Base-by-base conservation (phyloP, 768 basidiomycete genomes). In the Lactarius psammicola region DNA sequence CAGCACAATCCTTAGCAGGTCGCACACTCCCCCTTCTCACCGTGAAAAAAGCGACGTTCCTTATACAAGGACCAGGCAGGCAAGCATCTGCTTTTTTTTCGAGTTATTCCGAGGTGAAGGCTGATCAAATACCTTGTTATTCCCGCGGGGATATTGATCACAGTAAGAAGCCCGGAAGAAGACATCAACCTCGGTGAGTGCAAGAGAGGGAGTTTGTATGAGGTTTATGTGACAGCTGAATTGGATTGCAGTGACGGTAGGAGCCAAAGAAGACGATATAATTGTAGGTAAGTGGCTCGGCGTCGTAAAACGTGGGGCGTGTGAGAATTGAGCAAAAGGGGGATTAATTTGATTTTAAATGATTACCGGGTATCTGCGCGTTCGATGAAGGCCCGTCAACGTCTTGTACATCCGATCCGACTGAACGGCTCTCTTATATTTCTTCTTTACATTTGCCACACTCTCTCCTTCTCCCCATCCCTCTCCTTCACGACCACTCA, bases 221-320 rank as follows among this genome's bases (percentile, higher is more conserved):
- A 13, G 5, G 30, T 2, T 20, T 17, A 33, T 4, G 31, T 54
- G n/a, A 17, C 34, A 49, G 17, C 56, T 62, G 26, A 51, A 51
- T 51, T 26, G 49, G 9, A 26, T 36, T 55, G 49, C 20, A 44
- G 30, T 31, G 65, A 56, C 36, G 62, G 55, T 36, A 57, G 56
- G 56, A 62, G 34, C 53, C 11, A 49, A 66, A 51, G 30, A 59
- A 30, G 51, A 26, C 28, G 44, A 55, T 28, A 40, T 46, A 64
- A n/a, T 40, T 28, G 42, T 42, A 73, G 61, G 61, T 63, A 59
- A 66, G 65, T 55, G 70, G 65, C 62, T 76, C 59, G 72, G 72
- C 77, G 65, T 69, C 71, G 78, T 70, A 72, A 78, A 79, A 78
- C 77, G 78, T 78, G 77, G 78, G 72, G 72, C 78, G 77, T 78